phyloP scores from a whole-genome alignment of 495 filamentous ascomycete genomes.

The Aspergillus carlsbadensis region DNA sequence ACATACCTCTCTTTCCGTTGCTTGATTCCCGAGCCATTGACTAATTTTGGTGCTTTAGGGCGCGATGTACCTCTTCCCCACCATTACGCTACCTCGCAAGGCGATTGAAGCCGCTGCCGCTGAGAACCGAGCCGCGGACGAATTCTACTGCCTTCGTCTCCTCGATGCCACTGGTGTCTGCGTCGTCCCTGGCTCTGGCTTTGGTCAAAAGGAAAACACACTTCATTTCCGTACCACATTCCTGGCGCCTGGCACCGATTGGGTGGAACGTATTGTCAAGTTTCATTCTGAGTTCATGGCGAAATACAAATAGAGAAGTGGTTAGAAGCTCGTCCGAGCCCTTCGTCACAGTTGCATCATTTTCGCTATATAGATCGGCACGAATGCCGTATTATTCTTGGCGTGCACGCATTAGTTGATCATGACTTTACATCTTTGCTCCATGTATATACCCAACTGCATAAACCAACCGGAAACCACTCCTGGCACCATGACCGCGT shows the following conservation, averaged over 20 bases:
- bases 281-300: constrained; percentile 93
- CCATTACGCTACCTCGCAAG: constrained; percentile 72
- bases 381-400: neutral
- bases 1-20: constrained; percentile 14
- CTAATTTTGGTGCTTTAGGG: constrained; percentile 52
- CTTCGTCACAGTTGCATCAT: neutral
- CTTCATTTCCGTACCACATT: constrained; percentile 97
- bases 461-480: neutral
- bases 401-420: neutral
- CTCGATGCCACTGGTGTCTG: constrained; percentile 97
- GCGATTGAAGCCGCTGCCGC: constrained; percentile 72
- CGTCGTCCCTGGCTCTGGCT: constrained; percentile 86
- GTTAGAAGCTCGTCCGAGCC: neutral
- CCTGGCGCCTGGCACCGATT: constrained; percentile 91
- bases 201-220: constrained; percentile 89
- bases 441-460: constrained; percentile 8
- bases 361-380: constrained; percentile 1
- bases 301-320: constrained; percentile 57
- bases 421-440: constrained; percentile 2
- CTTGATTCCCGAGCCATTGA: neutral
- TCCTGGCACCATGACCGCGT: too few species aligned
- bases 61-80: constrained; percentile 98
- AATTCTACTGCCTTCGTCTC: constrained; percentile 88
- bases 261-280: constrained; percentile 81
- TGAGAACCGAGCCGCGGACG: constrained; percentile 75